A percentile compares a stretch with the other conserved stretches of the same genome.
phyloP scores from a whole-genome alignment of 345 rosid genomes.

The Crucihimalaya himalaica region DNA sequence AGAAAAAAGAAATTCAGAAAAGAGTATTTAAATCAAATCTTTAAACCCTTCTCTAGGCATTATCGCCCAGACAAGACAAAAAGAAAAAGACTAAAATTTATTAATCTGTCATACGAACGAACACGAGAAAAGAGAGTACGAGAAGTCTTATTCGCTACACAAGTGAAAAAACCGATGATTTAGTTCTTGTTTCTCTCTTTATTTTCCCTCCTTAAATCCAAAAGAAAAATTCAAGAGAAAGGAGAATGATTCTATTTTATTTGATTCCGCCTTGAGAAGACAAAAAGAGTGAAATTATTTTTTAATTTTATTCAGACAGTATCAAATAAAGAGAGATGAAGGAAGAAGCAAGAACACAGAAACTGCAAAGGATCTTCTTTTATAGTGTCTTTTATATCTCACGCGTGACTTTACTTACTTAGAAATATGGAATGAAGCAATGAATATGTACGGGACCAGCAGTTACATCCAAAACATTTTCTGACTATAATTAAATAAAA shows the following conservation, averaged over 20 bases:
- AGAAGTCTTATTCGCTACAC: slow-evolving; percentile 26
- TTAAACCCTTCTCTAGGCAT: slow-evolving; percentile 30
- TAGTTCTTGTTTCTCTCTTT: slow-evolving; percentile 20
- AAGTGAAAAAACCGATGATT: slow-evolving; percentile 2
- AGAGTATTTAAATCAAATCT: slow-evolving; percentile 15
- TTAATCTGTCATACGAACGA: slow-evolving; percentile 30
- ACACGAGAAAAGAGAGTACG: slow-evolving; percentile 37
- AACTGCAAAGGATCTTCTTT: slow-evolving; percentile 28
- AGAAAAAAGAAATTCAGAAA: not conserved
- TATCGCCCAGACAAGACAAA: slow-evolving; percentile 37
- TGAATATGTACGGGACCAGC: slow-evolving; percentile 6
- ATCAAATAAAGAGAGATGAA: slow-evolving; percentile 20
- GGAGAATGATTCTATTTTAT: not conserved
- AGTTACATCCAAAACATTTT: slow-evolving; percentile 3
- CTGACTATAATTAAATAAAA: not conserved
- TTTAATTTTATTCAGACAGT: not conserved
- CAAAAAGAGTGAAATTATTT: not conserved
- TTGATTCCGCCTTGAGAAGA: slow-evolving; percentile 6
- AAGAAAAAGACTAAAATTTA: not conserved
- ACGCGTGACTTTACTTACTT: slow-evolving; percentile 32
- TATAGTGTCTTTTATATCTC: slow-evolving; percentile 19
- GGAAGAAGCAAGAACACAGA: slow-evolving; percentile 32
- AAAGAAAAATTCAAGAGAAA: not conserved
- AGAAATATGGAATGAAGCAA: slow-evolving; percentile 7
- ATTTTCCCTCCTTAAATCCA: slow-evolving; percentile 31